A percentile compares a stretch with the other conserved stretches of the same genome.
Conservation (phyloP, 768 basidiomycete genomes). For the Coprinopsis sp. region DNA sequence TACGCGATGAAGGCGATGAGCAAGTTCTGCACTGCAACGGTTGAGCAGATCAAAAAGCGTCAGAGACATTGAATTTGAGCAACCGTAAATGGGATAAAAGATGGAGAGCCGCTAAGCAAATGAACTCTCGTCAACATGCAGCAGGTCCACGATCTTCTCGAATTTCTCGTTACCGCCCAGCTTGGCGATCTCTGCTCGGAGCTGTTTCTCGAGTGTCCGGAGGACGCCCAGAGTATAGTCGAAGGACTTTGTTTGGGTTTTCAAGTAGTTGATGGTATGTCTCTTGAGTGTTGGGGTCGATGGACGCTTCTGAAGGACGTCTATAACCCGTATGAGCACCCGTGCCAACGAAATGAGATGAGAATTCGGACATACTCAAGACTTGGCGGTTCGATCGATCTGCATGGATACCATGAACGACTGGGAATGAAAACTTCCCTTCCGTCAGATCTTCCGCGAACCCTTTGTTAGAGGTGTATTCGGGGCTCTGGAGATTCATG, state of each 20-base stretch:
- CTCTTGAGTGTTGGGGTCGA: constrained; percentile 74
- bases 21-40: too few relatives aligned
- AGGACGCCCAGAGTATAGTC: constrained; percentile 79
- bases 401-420: constrained; percentile 84
- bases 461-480: constrained; percentile 84
- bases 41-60: too few relatives aligned
- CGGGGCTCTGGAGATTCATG: constrained; percentile 86
- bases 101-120: too few relatives aligned
- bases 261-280: constrained; percentile 77
- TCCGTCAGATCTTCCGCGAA: constrained; percentile 94
- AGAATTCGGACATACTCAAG: constrained; percentile 56
- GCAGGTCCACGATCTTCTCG: constrained; percentile 49
- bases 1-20: too few relatives aligned
- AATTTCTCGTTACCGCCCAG: constrained; percentile 75
- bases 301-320: constrained; percentile 87
- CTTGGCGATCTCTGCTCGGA: constrained; percentile 58
- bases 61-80: too few relatives aligned
- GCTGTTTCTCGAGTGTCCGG: constrained; percentile 59
- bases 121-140: constrained; percentile 35
- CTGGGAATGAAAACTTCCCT: constrained; percentile 96
- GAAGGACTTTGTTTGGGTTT: constrained; percentile 74
- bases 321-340: constrained; percentile 32
- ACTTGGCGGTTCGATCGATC: constrained; percentile 75
- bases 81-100: too few relatives aligned
- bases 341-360: not conserved